Base-by-base conservation (phyloP, 495 filamentous ascomycete species). In the Recurvomyces mirabilis region DNA sequence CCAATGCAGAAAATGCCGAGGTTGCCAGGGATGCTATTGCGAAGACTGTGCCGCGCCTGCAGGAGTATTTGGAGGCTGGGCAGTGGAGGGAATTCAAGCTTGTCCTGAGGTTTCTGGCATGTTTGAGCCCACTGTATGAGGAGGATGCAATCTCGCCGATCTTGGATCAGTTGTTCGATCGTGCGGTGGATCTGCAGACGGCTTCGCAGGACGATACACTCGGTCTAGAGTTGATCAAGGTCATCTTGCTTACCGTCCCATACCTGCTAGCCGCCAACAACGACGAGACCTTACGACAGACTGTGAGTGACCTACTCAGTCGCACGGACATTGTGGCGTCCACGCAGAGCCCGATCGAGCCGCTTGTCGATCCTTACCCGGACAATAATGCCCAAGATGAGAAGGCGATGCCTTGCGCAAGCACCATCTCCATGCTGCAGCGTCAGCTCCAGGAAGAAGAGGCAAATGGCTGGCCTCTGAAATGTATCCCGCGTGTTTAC, bases 51-150 rank as follows among this genome's bases (percentile, higher is more conserved):
- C 62, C 57, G 20, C 64, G 65, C 26, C 59, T 78, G 30, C 79
- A 89, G 53, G 64, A 71, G 33, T 71, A 73, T 56, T 65, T 94
- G 29, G 65, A 71, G 22, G 61, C 60, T 17, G 91, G 91, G 15
- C 71, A 79, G 34, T 96, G 93, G 87, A 79, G 85, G 22, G 82
- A 86, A 43, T 79, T 88, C 48, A 99, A 96, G 71, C 77, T 94
- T 28, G 66, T 88, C 31, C 65, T 96, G 52, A 83, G 93, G 50
- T 87, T 95, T 51, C 56, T 94, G 39, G 88, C 78, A 11, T 84
- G 84, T 41, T 56, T 96, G 42, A 87, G 94, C 60, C 68, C 73
- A 39, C 63, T 87, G 20, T 73, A 87, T 33, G 79, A 86, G 56
- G 87, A 78, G 11, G 81, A 91, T 36, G 91, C 89, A 7, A 69